Conservation (phyloP, 2,329 filamentous ascomycete species). For the Fusarium falciforme region DNA sequence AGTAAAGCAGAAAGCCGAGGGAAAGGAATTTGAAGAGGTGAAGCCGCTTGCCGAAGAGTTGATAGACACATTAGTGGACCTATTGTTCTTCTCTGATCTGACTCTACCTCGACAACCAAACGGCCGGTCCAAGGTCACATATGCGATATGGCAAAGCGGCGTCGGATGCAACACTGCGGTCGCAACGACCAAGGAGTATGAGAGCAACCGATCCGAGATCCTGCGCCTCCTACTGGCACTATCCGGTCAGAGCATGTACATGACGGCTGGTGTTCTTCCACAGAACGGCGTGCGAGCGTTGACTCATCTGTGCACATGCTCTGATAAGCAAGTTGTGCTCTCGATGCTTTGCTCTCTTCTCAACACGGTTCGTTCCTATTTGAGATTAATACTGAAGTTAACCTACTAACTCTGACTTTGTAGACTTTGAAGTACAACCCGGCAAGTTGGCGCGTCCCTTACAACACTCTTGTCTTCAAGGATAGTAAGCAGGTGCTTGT, state of each 20-base stretch:
- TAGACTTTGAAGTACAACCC: conserved; percentile 96
- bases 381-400: background rate
- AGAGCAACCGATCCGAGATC: conserved; percentile 93
- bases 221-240: conserved; percentile 86
- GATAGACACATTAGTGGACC: conserved; percentile 87
- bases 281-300: conserved; percentile 85
- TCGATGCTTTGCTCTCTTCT: conserved; percentile 91
- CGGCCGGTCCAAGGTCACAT: conserved; percentile 83
- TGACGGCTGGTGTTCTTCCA: conserved; percentile 81
- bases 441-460: conserved; percentile 91
- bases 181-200: conserved; percentile 89
- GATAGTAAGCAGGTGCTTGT: conserved; percentile 91
- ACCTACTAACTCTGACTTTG: conserved; percentile 24
- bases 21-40: conserved; percentile 79
- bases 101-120: conserved; percentile 80
- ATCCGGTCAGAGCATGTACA: conserved; percentile 93
- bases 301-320: conserved; percentile 87
- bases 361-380: conserved; percentile 77
- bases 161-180: conserved; percentile 94
- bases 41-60: conserved; percentile 93
- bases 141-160: conserved; percentile 97
- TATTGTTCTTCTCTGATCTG: conserved; percentile 92
- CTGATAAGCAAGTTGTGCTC: conserved; percentile 91
- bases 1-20: conserved; percentile 58
- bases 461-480: conserved; percentile 91